These are phyloP conservation scores for Colletotrichum cordylinicola DNA, from an alignment of 2,329 filamentous ascomycete species.

Conservation along the genomic window DNA sequence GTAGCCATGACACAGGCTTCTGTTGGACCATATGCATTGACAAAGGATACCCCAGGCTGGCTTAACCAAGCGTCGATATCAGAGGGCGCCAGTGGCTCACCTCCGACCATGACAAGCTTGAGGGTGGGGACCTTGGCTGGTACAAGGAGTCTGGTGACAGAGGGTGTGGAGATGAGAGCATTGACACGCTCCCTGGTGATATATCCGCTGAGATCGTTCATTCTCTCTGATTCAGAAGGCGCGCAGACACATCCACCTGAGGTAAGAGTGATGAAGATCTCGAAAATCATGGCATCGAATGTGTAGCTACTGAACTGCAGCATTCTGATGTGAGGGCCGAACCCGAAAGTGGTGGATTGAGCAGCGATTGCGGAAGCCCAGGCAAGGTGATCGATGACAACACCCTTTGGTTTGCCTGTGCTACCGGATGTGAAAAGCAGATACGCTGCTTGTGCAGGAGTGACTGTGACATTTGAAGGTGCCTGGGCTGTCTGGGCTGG, in stretches of 20 bases:
- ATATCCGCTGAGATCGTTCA: slow-evolving; percentile 53
- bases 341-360: not conserved
- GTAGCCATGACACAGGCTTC: slow-evolving; percentile 3
- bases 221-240: slow-evolving; percentile 53
- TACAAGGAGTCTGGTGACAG: not conserved
- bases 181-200: slow-evolving; percentile 56
- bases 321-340: not conserved
- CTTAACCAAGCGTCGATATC: not conserved
- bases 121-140: not conserved
- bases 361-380: not conserved
- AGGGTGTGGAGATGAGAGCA: slow-evolving; percentile 60
- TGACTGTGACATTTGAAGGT: not conserved
- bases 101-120: not conserved
- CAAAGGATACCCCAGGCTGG: not conserved
- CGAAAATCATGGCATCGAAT: slow-evolving; percentile 57
- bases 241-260: slow-evolving; percentile 65
- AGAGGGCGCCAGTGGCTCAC: not conserved
- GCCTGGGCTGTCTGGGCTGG: not conserved
- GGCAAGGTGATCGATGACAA: slow-evolving; percentile 24
- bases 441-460: slow-evolving; percentile 22
- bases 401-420: slow-evolving; percentile 30
- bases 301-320: slow-evolving; percentile 57
- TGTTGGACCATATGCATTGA: slow-evolving; percentile 4
- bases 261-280: slow-evolving; percentile 57
- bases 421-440: slow-evolving; percentile 31